A percentile compares a stretch with the other conserved stretches of the same genome.
Evolutionary conservation across 768 basidiomycete genomes (phyloP).

Genomic region (Rhodotorula diobovata): DNA sequence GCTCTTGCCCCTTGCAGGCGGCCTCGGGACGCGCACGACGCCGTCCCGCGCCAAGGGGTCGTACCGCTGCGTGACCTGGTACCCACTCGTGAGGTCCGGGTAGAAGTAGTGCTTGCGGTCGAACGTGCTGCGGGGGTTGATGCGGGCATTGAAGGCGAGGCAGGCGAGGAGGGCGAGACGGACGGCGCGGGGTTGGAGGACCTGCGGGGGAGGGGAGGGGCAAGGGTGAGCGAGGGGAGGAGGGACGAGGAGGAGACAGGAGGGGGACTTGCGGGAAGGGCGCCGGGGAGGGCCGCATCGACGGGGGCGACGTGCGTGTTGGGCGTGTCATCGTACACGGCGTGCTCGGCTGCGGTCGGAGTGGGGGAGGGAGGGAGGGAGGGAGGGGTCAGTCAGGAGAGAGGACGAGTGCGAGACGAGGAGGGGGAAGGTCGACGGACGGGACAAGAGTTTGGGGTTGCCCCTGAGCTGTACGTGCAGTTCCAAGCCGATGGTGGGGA

Average conservation of each 20-base stretch:
- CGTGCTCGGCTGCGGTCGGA: constrained; percentile 52
- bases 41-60: constrained; percentile 74
- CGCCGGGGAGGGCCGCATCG: constrained; percentile 90
- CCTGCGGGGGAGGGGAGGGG: neutral
- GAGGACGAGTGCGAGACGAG: neutral
- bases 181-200: constrained; percentile 52
- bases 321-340: constrained; percentile 56
- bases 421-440: constrained; percentile 47
- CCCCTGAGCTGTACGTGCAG: constrained; percentile 92
- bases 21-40: constrained; percentile 51
- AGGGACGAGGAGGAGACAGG: neutral
- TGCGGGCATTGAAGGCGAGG: constrained; percentile 58
- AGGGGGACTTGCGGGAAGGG: constrained; percentile 73
- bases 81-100: constrained; percentile 84
- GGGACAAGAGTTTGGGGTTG: constrained; percentile 79
- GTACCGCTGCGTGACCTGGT: constrained; percentile 96
- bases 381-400: neutral
- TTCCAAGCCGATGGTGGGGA: constrained; percentile 86
- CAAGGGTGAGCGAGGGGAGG: constrained; percentile 51
- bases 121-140: constrained; percentile 56
- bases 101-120: constrained; percentile 99
- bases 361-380: no score
- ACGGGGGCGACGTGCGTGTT: constrained; percentile 71
- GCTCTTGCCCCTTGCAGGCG: constrained; percentile 42
- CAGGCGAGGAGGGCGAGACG: constrained; percentile 76